Evolutionary conservation across 73 alveolate genomes (phyloP), one percentile per base, ranked within the genome.

Genomic region (Tetrahymena thermophila): DNA sequence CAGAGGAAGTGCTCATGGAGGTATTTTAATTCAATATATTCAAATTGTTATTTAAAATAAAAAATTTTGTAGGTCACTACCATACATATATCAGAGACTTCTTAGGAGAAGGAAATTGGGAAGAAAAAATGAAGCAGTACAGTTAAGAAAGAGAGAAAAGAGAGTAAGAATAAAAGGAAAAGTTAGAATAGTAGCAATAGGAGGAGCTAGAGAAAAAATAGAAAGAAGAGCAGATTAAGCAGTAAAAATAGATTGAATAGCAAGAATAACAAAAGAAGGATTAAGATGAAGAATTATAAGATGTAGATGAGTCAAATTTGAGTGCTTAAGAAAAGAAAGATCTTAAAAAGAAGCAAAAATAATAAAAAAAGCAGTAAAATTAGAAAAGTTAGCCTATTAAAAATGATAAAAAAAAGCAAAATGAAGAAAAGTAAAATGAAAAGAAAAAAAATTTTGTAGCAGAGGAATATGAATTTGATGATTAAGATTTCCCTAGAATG

Each of bases 1-100:
- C 96, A 96, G 99, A 85, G 99, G 99, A 8, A 97, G 98, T 71
- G 99, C 99, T 35, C 97, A 96, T 97, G 99, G 99, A 16, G 97
- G 89, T 71, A 71, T 28, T 31, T 31, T 71, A 23, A 2, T 14
- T n/a, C n/a, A n/a, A n/a, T 2, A 19, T 44, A 50, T 9, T 50
- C 5, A 14, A 19, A 50, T 11, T 50, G 10, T 0, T 10, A 19
- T 19, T 50, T 50, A 50, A 50, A 0, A 50, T 21, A 3, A 11
- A 5, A 2, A 19, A 19, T 19, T 2, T 16, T 15, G 3, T 28
- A 71, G 99, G 99, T 10, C 99, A 99, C 96, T 99, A 99, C 96
- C 98, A 97, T 94, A 98, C 99, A 25, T 99, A 98, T 94, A 98
- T 99, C 35, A 97, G 99, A 93, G 99, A 99, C 94, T 96, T 98